Percentiles rank a stretch among this genome's conserved stretches.
These are phyloP conservation scores for Geotrichum australiense DNA, from an alignment of 1,139 yeast genomes.

Conservation along the genomic window DNA sequence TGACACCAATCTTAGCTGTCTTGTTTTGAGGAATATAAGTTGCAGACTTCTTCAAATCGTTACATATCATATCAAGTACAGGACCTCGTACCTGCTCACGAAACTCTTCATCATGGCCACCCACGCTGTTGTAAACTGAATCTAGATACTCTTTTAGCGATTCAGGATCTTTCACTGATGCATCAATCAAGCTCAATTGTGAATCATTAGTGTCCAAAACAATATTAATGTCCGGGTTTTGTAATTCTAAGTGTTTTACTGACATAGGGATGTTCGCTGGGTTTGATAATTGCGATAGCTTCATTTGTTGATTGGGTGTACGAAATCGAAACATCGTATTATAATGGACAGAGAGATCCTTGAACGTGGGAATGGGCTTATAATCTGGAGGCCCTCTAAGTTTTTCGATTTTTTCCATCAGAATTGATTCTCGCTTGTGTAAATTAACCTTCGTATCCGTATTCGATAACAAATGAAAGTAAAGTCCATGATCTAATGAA, in stretches of 20 bases:
- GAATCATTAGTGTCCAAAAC: not conserved
- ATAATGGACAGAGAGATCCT: too few species aligned
- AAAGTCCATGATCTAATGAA: constrained; percentile 12
- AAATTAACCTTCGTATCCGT: constrained; percentile 7
- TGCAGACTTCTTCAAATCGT: too few species aligned
- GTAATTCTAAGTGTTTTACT: not conserved
- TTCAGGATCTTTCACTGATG: too few species aligned
- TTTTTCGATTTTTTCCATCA: not conserved
- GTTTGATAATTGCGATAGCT: not conserved
- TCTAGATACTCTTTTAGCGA: too few species aligned
- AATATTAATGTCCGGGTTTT: not conserved
- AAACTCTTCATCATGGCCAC: too few species aligned
- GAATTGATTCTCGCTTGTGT: not conserved
- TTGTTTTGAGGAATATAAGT: too few species aligned
- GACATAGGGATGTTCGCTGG: not conserved
- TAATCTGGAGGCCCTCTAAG: not conserved
- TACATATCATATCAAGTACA: too few species aligned
- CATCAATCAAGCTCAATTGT: too few species aligned
- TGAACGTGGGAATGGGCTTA: too few species aligned
- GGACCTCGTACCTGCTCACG: too few species aligned
- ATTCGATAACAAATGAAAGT: constrained; percentile 10
- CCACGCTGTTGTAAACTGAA: too few species aligned
- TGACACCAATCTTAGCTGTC: too few species aligned
- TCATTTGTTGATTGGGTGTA: not conserved
- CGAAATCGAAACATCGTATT: not conserved